Conservation (phyloP, 2,329 filamentous ascomycete species). For the Pseudogymnoascus sp. region DNA sequence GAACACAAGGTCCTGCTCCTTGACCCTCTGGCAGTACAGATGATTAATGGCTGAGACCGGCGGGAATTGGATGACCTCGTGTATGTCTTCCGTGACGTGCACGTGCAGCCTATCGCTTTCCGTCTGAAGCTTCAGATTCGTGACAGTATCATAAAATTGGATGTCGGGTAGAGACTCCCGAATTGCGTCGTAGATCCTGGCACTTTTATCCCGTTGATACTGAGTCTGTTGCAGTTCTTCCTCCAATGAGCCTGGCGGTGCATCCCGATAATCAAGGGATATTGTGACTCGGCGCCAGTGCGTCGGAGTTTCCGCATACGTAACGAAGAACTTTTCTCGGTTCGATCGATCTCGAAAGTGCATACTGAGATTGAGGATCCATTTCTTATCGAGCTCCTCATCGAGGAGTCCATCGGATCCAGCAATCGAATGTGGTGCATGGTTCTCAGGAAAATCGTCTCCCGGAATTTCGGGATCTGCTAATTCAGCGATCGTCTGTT, state of each 20-base stretch:
- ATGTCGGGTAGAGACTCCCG: conserved; percentile 88
- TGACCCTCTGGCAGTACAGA: conserved; percentile 54
- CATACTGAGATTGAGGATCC: conserved; percentile 98
- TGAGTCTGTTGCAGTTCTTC: conserved; percentile 67
- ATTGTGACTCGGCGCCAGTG: conserved; percentile 84
- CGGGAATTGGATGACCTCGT: conserved; percentile 84
- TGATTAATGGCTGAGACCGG: conserved; percentile 64
- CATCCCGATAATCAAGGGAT: conserved; percentile 82
- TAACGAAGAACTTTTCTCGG: conserved; percentile 96
- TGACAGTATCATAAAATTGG: conserved; percentile 91
- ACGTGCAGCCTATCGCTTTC: conserved; percentile 82
- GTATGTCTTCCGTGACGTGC: conserved; percentile 89
- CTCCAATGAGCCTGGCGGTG: conserved; percentile 74
- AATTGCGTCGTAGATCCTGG: conserved; percentile 89
- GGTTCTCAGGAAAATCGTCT: background rate
- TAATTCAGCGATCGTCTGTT: conserved; percentile 11
- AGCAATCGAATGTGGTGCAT: conserved; percentile 9
- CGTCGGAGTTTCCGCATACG: conserved; percentile 72
- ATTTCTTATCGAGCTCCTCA: conserved; percentile 74
- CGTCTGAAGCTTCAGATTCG: conserved; percentile 89
- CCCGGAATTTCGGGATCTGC: background rate
- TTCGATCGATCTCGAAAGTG: conserved; percentile 90
- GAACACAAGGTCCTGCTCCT: conserved; percentile 70
- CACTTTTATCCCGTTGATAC: conserved; percentile 85
- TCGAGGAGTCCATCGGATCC: conserved; percentile 42